Evolutionary conservation across 2,329 filamentous ascomycete species (phyloP).

Genomic region (Aspergillus jensenii): DNA sequence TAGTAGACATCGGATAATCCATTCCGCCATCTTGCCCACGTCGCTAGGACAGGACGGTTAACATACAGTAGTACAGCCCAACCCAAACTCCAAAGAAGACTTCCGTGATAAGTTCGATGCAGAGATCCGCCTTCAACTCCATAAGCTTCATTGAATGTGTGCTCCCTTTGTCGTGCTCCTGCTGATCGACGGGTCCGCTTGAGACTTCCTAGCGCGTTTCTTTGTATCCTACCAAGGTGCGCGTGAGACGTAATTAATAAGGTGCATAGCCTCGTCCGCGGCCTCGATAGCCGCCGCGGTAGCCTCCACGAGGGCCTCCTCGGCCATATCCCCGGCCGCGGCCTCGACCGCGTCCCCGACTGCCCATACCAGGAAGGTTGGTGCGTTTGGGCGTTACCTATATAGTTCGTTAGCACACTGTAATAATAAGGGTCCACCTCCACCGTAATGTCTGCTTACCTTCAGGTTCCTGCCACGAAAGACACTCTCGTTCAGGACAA

Average conservation of each 20-base stretch:
- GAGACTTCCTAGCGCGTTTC: constrained; percentile 2
- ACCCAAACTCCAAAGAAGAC: constrained; percentile 31
- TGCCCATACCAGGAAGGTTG: constrained; percentile 86
- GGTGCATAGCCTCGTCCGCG: constrained; percentile 48
- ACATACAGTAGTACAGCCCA: constrained; percentile 33
- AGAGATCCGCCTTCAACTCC: constrained; percentile 14
- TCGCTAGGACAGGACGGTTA: constrained; percentile 28
- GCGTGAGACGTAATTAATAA: constrained; percentile 33
- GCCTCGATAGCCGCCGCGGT: constrained; percentile 55
- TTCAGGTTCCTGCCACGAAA: constrained; percentile 96
- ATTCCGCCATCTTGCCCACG: constrained; percentile 22
- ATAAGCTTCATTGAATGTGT: not conserved
- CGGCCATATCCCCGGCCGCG: constrained; percentile 53
- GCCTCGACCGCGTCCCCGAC: constrained; percentile 64
- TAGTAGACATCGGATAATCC: constrained; percentile 23
- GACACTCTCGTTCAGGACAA: constrained; percentile 93
- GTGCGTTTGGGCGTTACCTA: constrained; percentile 89
- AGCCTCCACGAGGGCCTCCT: constrained; percentile 56
- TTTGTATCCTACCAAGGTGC: not conserved
- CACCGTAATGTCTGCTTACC: constrained; percentile 53
- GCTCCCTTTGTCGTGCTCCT: constrained; percentile 3
- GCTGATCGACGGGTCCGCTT: constrained; percentile 4
- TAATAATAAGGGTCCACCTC: too few relatives aligned
- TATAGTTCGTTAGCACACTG: constrained; percentile 25
- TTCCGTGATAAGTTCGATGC: constrained; percentile 18